Conservation (phyloP, 225 moss, liverwort and hornwort genomes). For the Marchantia polymorpha region DNA sequence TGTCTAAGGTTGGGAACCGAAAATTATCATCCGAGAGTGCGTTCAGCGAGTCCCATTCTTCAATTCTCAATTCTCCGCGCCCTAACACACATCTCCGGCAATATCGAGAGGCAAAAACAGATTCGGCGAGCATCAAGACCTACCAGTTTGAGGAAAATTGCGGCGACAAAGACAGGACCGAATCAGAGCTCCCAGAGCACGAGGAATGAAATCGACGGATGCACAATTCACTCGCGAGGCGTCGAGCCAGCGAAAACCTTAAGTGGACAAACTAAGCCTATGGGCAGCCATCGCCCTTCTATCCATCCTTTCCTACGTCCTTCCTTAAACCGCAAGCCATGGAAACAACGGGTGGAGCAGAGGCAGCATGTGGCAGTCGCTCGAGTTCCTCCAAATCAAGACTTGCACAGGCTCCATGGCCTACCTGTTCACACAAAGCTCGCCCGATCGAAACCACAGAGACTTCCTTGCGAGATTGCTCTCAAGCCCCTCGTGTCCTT, state of each 20-base stretch:
- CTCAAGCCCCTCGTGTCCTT: neutral
- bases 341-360: conserved; percentile 39
- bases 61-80: conserved; percentile 31
- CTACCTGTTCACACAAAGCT: neutral
- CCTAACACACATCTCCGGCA: conserved; percentile 1
- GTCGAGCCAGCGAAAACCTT: conserved; percentile 16
- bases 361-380: conserved; percentile 3
- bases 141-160: conserved; percentile 28
- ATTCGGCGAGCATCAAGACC: conserved; percentile 13
- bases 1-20: neutral
- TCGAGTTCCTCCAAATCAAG: neutral
- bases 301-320: conserved; percentile 11
- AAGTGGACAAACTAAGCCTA: conserved; percentile 12
- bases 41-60: conserved; percentile 18
- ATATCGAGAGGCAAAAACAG: conserved; percentile 11
- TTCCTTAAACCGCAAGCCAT: conserved; percentile 33
- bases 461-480: conserved; percentile 1
- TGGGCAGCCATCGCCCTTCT: conserved; percentile 15
- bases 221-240: conserved; percentile 28
- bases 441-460: conserved; percentile 14
- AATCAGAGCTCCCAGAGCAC: conserved; percentile 25
- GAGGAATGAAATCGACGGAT: conserved; percentile 15
- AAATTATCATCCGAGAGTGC: conserved; percentile 17
- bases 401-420: conserved; percentile 32
- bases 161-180: conserved; percentile 5